A percentile compares a stretch with the other conserved stretches of the same genome.
Conservation (phyloP, 2,329 filamentous ascomycete species). For the Claviceps citrina region DNA sequence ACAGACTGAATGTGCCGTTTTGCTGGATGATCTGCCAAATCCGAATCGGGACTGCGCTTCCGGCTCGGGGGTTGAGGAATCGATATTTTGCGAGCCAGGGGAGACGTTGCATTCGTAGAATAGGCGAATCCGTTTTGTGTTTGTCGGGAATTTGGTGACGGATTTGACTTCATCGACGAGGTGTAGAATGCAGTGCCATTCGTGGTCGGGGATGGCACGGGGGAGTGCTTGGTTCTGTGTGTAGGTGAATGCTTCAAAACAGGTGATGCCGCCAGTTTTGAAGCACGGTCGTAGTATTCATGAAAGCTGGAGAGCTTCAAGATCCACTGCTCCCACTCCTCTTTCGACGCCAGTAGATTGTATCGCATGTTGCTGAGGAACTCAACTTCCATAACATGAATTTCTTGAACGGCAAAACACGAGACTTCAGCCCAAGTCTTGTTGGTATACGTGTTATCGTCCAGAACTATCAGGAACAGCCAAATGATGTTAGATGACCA, state of each 20-base stretch:
- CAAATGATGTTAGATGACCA: not conserved
- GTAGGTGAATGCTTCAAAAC: conserved; percentile 26
- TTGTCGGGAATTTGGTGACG: conserved; percentile 25
- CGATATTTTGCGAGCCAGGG: conserved; percentile 32
- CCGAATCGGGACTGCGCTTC: conserved; percentile 37
- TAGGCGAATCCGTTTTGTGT: conserved; percentile 25
- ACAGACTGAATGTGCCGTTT: conserved; percentile 29
- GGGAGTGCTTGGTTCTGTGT: conserved; percentile 25
- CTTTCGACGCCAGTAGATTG: conserved; percentile 70
- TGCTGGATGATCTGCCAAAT: conserved; percentile 36
- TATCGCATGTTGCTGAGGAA: conserved; percentile 98
- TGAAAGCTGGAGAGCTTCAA: conserved; percentile 67
- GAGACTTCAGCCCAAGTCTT: conserved; percentile 99
- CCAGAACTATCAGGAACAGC: conserved; percentile 49
- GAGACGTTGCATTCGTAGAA: conserved; percentile 28
- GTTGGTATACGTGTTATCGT: conserved; percentile 98
- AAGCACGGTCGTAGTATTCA: conserved; percentile 64
- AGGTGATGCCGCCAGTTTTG: conserved; percentile 27
- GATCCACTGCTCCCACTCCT: conserved; percentile 81
- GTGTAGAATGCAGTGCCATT: conserved; percentile 20
- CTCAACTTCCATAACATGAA: conserved; percentile 99
- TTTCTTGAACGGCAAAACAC: conserved; percentile 81
- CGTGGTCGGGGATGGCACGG: conserved; percentile 34
- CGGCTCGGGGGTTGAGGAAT: conserved; percentile 25
- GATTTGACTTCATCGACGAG: conserved; percentile 18